phyloP scores from a whole-genome alignment of 495 filamentous ascomycete genomes.

The Penicillium daleae region DNA sequence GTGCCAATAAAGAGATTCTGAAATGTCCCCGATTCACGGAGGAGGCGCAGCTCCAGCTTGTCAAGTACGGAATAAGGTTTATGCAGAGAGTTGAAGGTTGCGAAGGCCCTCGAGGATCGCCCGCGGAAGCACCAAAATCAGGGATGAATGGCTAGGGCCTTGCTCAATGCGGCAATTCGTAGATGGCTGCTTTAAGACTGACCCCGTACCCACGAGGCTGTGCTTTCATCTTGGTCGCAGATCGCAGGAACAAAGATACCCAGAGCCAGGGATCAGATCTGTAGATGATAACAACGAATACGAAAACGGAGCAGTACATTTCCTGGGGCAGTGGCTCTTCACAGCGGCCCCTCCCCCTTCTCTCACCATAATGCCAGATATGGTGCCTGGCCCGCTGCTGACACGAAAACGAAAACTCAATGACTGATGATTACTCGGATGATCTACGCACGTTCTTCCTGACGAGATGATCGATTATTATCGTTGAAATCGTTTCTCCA shows the following conservation, averaged over 20 bases:
- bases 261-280: neutral
- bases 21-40: too few species aligned
- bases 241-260: neutral
- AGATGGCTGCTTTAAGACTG: neutral
- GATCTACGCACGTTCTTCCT: neutral
- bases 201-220: neutral
- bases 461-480: neutral
- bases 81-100: neutral
- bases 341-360: too few species aligned
- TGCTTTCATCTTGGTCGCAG: neutral
- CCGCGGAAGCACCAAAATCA: neutral
- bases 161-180: neutral
- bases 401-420: constrained; percentile 4
- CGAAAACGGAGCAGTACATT: neutral
- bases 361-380: neutral
- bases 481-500: neutral
- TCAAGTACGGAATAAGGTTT: neutral
- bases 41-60: neutral
- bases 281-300: neutral
- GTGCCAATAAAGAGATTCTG: too few species aligned
- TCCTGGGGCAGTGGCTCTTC: too few species aligned
- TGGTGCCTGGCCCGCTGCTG: constrained; percentile 1
- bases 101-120: neutral
- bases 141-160: neutral
- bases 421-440: neutral